Evolutionary conservation across 495 filamentous ascomycete species (phyloP).

Genomic region (Aspergillus asperescens): DNA sequence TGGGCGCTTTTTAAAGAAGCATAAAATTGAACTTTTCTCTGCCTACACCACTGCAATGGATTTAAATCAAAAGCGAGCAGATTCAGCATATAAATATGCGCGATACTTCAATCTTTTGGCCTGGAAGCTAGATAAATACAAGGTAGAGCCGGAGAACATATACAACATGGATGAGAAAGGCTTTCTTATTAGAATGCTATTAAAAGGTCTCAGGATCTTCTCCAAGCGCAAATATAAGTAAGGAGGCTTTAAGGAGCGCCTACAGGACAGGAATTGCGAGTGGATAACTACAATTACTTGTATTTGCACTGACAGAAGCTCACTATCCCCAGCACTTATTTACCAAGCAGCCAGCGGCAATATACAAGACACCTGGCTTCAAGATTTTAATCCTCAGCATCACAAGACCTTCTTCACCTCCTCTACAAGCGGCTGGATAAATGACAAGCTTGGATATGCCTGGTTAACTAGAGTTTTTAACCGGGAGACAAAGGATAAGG

Average conservation of each 20-base stretch:
- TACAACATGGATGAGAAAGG: neutral
- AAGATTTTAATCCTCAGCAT: conserved; percentile 6
- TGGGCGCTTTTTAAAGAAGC: too few species aligned
- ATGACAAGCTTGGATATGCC: conserved; percentile 7
- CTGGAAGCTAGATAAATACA: neutral
- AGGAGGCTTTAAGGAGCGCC: neutral
- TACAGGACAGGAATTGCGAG: conserved; percentile 7
- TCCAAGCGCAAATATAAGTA: neutral
- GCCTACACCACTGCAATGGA: neutral
- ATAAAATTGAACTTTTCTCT: neutral
- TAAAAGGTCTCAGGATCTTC: conserved; percentile 7
- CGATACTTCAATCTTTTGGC: neutral
- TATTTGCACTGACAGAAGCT: neutral
- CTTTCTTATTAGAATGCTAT: neutral
- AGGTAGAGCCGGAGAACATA: neutral
- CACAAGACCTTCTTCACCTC: conserved; percentile 2
- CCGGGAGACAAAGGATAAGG: neutral
- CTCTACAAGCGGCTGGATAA: neutral
- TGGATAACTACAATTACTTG: conserved; percentile 11
- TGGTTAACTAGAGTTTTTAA: conserved; percentile 4
- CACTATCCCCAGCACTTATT: neutral
- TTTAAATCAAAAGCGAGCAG: neutral
- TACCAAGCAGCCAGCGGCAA: neutral
- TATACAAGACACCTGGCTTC: conserved; percentile 2
- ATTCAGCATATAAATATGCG: neutral